phyloP scores from a whole-genome alignment of 331 rosid genomes.

The Quercus phellos region DNA sequence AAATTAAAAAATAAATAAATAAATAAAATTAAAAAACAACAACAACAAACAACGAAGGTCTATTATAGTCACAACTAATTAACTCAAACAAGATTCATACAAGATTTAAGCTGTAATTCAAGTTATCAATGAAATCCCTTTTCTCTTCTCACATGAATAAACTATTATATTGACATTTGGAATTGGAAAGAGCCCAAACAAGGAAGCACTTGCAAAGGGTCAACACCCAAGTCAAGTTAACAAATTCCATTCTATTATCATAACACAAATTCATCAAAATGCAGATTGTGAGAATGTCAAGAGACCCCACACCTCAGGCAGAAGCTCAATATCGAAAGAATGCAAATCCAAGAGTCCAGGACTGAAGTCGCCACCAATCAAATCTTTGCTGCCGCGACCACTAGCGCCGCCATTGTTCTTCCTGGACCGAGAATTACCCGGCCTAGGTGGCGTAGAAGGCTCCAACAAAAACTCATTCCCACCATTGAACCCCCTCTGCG shows the following conservation, averaged over 20 bases:
- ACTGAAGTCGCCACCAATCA: constrained; percentile 61
- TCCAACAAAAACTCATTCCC: constrained; percentile 63
- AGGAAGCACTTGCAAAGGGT: not conserved
- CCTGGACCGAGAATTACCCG: constrained; percentile 47
- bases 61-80: too few species aligned
- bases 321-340: constrained; percentile 85
- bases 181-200: not conserved
- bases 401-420: constrained; percentile 18
- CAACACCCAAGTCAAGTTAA: not conserved
- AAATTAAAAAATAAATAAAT: too few species aligned
- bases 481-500: constrained; percentile 59
- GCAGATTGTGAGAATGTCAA: constrained; percentile 9
- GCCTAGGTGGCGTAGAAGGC: constrained; percentile 60
- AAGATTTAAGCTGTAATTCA: not conserved
- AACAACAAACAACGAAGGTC: too few species aligned
- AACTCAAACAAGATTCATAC: too few species aligned
- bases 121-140: not conserved
- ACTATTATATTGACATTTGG: not conserved
- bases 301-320: constrained; percentile 70
- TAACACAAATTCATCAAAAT: not conserved
- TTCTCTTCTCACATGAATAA: too few species aligned
- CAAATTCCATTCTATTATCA: not conserved
- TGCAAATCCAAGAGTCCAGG: constrained; percentile 98
- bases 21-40: too few species aligned
- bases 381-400: too few species aligned